Conservation (phyloP, 2,329 filamentous ascomycete species). For the Alternaria sp. region DNA sequence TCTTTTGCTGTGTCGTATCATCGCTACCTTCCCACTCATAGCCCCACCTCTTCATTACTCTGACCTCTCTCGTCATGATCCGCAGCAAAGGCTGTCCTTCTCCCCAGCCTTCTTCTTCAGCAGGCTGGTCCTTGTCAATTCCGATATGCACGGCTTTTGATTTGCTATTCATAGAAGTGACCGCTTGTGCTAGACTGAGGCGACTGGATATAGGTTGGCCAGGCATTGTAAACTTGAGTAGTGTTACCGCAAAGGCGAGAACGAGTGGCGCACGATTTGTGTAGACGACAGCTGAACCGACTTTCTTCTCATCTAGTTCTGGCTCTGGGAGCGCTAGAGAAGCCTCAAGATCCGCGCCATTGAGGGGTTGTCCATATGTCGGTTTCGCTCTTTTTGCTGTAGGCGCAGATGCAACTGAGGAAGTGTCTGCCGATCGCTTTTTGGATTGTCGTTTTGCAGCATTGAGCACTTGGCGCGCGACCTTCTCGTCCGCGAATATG, state of each 20-base stretch:
- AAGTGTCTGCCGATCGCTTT: constrained; percentile 59
- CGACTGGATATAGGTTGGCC: constrained; percentile 85
- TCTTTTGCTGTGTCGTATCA: constrained; percentile 21
- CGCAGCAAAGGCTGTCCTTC: constrained; percentile 77
- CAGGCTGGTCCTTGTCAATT: constrained; percentile 69
- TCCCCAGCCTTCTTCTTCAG: constrained; percentile 75
- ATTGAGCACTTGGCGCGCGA: constrained; percentile 64
- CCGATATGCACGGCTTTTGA: constrained; percentile 79
- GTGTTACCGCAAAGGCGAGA: constrained; percentile 77
- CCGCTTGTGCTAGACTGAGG: constrained; percentile 81
- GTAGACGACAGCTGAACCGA: constrained; percentile 66
- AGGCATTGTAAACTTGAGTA: constrained; percentile 83
- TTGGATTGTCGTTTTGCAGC: constrained; percentile 65
- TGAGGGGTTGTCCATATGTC: constrained; percentile 39
- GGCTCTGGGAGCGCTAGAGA: constrained; percentile 67
- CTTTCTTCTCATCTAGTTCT: constrained; percentile 64
- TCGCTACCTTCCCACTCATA: constrained; percentile 58
- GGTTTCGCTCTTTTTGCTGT: constrained; percentile 48
- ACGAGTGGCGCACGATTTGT: constrained; percentile 86
- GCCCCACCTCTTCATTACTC: constrained; percentile 78
- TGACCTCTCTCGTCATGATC: constrained; percentile 76
- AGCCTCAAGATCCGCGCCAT: constrained; percentile 67
- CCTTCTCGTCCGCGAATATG: constrained; percentile 61
- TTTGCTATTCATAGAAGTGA: constrained; percentile 82
- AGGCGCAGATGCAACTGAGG: constrained; percentile 15